These are phyloP conservation scores for Cadophora luteo-olivacea DNA, from an alignment of 2,329 filamentous ascomycete species.

Conservation along the genomic window DNA sequence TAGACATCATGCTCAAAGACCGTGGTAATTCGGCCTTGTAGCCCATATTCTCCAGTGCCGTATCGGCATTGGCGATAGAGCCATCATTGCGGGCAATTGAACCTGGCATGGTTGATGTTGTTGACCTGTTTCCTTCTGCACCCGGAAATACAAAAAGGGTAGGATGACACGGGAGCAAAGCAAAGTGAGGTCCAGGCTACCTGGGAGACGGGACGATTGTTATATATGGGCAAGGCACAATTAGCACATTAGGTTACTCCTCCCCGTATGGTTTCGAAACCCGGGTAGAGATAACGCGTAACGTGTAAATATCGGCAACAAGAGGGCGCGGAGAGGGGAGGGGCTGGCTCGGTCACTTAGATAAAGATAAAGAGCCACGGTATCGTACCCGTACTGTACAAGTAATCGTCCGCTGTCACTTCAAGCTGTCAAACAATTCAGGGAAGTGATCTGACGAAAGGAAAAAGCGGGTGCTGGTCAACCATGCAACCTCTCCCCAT, in stretches of 20 bases:
- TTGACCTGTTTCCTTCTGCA: background rate
- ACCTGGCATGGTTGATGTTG: constrained; percentile 7
- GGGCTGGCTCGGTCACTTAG: constrained; percentile 2
- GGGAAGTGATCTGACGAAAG: constrained; percentile 20
- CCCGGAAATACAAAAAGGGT: background rate
- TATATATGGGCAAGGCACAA: constrained; percentile 16
- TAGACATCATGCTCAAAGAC: constrained; percentile 71
- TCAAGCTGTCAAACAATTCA: constrained; percentile 30
- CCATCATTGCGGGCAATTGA: constrained; percentile 29
- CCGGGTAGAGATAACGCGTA: constrained; percentile 22
- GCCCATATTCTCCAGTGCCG: constrained; percentile 53
- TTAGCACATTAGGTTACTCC: background rate
- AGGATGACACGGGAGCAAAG: constrained; percentile 10
- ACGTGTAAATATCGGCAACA: constrained; percentile 27
- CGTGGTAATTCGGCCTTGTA: constrained; percentile 72
- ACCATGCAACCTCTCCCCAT: background rate
- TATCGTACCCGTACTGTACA: background rate
- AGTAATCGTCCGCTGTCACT: constrained; percentile 32
- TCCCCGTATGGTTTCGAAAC: background rate
- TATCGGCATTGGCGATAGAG: constrained; percentile 29
- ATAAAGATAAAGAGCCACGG: constrained; percentile 15
- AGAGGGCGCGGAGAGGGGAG: background rate
- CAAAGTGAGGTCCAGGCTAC: background rate
- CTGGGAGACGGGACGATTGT: background rate
- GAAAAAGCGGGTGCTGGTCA: constrained; percentile 24